Evolutionary conservation across 129 eudicot species (phyloP).

Genomic region (Gnaphalium uliginosum): DNA sequence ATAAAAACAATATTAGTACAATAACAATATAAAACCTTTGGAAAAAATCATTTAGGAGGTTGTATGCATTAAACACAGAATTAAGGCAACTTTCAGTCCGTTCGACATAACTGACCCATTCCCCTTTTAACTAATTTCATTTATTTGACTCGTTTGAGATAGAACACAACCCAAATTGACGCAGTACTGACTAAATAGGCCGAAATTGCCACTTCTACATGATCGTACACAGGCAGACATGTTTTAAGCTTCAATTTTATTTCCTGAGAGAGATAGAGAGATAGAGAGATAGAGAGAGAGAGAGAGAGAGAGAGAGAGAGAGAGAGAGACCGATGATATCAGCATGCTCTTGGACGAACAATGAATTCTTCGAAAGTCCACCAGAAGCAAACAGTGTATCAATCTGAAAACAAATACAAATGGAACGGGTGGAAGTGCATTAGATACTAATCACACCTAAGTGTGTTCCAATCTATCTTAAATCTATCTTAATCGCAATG

Average conservation of each 20-base stretch:
- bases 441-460: not conserved
- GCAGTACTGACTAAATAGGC: not conserved
- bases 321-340: conserved; percentile 81
- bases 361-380: conserved; percentile 85
- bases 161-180: not conserved
- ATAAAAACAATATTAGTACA: too few species aligned
- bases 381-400: conserved; percentile 95
- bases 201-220: not conserved
- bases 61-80: too few species aligned
- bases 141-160: not conserved
- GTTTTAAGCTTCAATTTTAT: not conserved
- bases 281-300: conserved; percentile 50
- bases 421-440: conserved; percentile 1
- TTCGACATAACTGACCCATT: too few species aligned
- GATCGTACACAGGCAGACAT: not conserved
- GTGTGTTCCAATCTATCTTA: not conserved
- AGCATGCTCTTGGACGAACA: conserved; percentile 98
- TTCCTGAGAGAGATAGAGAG: not conserved
- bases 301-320: conserved; percentile 36
- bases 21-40: too few species aligned
- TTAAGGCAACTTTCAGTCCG: not conserved
- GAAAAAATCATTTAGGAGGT: too few species aligned
- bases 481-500: not conserved
- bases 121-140: not conserved
- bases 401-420: conserved; percentile 49